Evolutionary conservation across 2,329 filamentous ascomycete species (phyloP).

Genomic region (Alternaria postmessia): DNA sequence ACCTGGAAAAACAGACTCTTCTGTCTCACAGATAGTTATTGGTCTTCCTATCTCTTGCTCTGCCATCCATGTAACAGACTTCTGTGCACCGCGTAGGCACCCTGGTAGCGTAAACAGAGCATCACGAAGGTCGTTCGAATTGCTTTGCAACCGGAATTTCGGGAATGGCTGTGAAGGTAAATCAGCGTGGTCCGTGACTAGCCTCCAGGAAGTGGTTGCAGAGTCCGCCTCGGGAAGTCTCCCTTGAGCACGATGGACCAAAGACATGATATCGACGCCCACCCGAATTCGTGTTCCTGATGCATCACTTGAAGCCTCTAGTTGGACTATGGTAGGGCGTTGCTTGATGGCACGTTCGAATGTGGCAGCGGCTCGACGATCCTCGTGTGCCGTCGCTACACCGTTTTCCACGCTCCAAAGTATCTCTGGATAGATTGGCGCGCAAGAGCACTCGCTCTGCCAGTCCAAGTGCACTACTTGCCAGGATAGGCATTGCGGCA

Average conservation of each 20-base stretch:
- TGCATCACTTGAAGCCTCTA: conserved; percentile 26
- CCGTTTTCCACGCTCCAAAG: conserved; percentile 35
- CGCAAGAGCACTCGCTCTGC: conserved; percentile 29
- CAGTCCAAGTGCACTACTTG: conserved; percentile 2
- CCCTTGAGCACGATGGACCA: conserved; percentile 55
- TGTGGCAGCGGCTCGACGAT: conserved; percentile 57
- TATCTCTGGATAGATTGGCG: conserved; percentile 34
- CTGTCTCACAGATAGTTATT: conserved; percentile 57
- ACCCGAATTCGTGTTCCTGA: conserved; percentile 50
- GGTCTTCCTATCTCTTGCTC: conserved; percentile 58
- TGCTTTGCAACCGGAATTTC: conserved; percentile 55
- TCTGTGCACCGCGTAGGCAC: conserved; percentile 62
- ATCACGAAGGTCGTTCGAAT: conserved; percentile 40
- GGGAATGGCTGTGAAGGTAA: conserved; percentile 45
- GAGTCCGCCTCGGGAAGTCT: conserved; percentile 36
- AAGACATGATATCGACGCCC: conserved; percentile 52
- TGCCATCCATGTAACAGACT: conserved; percentile 68
- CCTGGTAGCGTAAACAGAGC: conserved; percentile 44
- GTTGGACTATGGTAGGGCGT: conserved; percentile 47
- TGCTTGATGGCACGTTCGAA: conserved; percentile 62
- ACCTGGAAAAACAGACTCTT: conserved; percentile 61
- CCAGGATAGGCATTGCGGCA: conserved; percentile 35
- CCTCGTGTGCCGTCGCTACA: conserved; percentile 36
- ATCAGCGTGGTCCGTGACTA: conserved; percentile 57
- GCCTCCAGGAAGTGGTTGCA: conserved; percentile 53